Base-by-base conservation (phyloP, 78 protist genomes). In the Speleostelium caveatum region DNA sequence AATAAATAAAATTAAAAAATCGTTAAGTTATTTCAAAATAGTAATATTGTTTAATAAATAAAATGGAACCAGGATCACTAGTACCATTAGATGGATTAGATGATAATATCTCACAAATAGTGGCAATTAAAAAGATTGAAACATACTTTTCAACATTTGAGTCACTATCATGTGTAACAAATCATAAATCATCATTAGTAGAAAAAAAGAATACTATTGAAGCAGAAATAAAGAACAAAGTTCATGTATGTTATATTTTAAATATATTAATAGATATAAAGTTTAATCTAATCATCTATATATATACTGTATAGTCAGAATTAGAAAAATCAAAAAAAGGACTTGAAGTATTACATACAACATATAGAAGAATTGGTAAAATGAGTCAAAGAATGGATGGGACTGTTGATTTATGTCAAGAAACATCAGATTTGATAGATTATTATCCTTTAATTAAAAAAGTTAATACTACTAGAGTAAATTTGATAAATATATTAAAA, bases 141-240 rank as follows among this genome's bases (percentile, higher is more conserved):
- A 72, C 77, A 33, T 69, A 83, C 28, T 83, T 83, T 36, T 67
- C 91, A 67, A 83, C 30, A 33, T 35, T 83, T 35, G 91, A 83
- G 30, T 69, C 79, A 69, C 63, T 83, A 19, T 74, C 91, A 68
- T 55, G 79, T 17, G 79, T 83, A 8, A 83, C 67, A 5, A 83
- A 83, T 83, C 91, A 83, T 69, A 83, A 83, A 69, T 49, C 39
- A 69, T 69, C 79, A 41, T 71, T 83, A 42, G 59, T 83, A 36
- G 79, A 83, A 42, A 77, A 83, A 69, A 83, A 83, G 72, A 83
- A 83, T 32, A 83, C 91, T 8, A 69, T 83, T 16, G 91, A 83
- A 42, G 91, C 91, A 21, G 79, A 83, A 69, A 83, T 83, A 33
- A 83, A 83, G 55, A 83, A 83, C 69, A 79, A 83, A 60, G 91